Evolutionary conservation across 805 yeast genomes (phyloP).

Genomic region (Clavispora carvajalis): DNA sequence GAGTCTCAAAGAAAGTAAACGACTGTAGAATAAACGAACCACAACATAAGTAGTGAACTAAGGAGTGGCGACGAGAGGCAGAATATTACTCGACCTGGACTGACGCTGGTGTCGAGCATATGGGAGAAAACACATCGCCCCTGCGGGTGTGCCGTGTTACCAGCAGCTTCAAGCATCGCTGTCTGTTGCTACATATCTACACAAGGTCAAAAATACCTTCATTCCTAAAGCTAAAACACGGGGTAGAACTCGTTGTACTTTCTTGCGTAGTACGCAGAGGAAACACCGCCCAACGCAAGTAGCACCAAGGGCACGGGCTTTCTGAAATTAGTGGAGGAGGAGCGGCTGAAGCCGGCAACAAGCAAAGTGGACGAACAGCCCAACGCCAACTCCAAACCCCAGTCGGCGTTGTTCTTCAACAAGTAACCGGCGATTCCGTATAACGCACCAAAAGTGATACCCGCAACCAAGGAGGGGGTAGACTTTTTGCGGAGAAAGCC

Average conservation of each 20-base stretch:
- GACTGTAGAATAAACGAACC: no score
- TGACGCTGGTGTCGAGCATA: no score
- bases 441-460: constrained; percentile 52
- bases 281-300: constrained; percentile 55
- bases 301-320: constrained; percentile 75
- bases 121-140: no score
- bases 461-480: constrained; percentile 76
- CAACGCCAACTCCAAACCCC: constrained; percentile 77
- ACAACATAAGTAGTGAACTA: no score
- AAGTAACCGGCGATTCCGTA: constrained; percentile 75
- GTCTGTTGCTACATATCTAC: no score
- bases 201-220: no score
- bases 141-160: no score
- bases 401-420: constrained; percentile 64
- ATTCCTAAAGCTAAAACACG: neutral
- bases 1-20: no score
- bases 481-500: constrained; percentile 69
- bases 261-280: constrained; percentile 63
- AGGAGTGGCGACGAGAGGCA: no score
- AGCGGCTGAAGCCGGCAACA: constrained; percentile 70
- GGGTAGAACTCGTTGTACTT: constrained; percentile 71
- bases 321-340: constrained; percentile 50
- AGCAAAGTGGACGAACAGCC: constrained; percentile 63
- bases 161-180: no score
- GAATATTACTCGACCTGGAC: no score